Evolutionary conservation across 495 filamentous ascomycete genomes (phyloP), one percentile per base, ranked within the genome.

Genomic region (Daldinia caldariorum): DNA sequence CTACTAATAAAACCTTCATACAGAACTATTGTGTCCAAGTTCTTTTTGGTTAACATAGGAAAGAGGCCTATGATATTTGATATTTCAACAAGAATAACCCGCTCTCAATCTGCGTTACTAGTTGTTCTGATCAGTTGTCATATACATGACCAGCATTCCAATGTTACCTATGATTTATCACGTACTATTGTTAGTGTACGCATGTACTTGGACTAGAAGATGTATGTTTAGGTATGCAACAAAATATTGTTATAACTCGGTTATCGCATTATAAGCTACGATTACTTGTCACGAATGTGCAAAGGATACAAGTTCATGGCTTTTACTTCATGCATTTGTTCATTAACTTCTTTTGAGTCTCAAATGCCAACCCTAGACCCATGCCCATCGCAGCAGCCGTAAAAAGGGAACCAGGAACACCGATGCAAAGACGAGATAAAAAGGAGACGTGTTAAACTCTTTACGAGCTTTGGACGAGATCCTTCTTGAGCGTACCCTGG

Each of bases 401-500:
- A 80, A 80, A 81, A 81, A 78, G 71, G 75, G 75, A 79, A 76
- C 74, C 84, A 82, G 75, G 68, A 79, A 84, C 82, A 83, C 80
- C 81, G 82, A 85, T 83, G 84, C 81, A 86, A 87, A 82, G 76
- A 73, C 77, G 73, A 79, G 76, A 84, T 84, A 87, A 83, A 83
- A 84, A 80, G 82, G 71, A 82, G 78, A 77, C 51, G 67, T 7
- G 32, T 76, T 66, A 77, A 76, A 70, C 70, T 38, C 53, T 76
- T 86, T 91, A 94, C 78, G 89, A 85, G 84, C 87, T 83, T 79
- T 88, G 79, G 75, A 82, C 83, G 70, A 97, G 85, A 78, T 98
- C 94, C 92, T 98, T 98, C 93, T 99, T 99, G 90, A 99, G 91
- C 51, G 93, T 96, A 84, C 96, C 96, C 83, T 97, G 75, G 87